Conservation (phyloP, 495 filamentous ascomycete genomes). For the Penicillium odoratum region DNA sequence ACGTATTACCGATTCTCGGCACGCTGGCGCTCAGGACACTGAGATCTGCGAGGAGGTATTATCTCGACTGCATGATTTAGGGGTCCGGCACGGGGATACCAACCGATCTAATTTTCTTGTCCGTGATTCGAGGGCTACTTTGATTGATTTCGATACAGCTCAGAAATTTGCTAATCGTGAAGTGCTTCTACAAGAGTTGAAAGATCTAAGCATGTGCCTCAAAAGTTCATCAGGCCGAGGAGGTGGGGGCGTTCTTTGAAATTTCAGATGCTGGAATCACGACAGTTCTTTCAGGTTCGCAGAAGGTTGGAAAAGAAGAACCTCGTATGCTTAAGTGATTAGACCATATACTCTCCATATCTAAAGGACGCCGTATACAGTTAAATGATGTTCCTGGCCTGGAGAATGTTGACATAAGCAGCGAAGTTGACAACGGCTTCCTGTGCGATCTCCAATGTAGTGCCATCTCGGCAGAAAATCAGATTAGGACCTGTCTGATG, state of each 20-base stretch:
- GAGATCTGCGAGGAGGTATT: conserved; percentile 28
- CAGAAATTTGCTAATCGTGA: conserved; percentile 13
- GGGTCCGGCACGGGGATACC: conserved; percentile 43
- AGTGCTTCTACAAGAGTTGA: conserved; percentile 10
- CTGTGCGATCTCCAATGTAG: too few relatives aligned
- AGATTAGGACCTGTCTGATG: too few relatives aligned
- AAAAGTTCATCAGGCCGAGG: conserved; percentile 13
- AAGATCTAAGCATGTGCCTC: conserved; percentile 7
- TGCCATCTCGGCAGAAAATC: too few relatives aligned
- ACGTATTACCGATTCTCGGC: conserved; percentile 27
- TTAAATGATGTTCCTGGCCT: too few relatives aligned
- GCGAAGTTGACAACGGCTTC: too few relatives aligned
- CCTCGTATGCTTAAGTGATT: too few relatives aligned
- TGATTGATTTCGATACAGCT: conserved; percentile 40
- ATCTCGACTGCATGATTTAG: conserved; percentile 36
- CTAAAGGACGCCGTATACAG: too few relatives aligned
- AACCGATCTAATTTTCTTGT: conserved; percentile 50
- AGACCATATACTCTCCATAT: too few relatives aligned
- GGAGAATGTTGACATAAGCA: too few relatives aligned
- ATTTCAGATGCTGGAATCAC: too few relatives aligned
- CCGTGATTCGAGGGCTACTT: conserved; percentile 21
- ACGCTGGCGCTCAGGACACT: conserved; percentile 33
- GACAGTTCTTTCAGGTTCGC: too few relatives aligned
- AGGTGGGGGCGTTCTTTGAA: conserved; percentile 9
- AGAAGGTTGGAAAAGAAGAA: too few relatives aligned